Base-by-base conservation (phyloP, 2,329 filamentous ascomycete species). In the Xylariaceae sp. region DNA sequence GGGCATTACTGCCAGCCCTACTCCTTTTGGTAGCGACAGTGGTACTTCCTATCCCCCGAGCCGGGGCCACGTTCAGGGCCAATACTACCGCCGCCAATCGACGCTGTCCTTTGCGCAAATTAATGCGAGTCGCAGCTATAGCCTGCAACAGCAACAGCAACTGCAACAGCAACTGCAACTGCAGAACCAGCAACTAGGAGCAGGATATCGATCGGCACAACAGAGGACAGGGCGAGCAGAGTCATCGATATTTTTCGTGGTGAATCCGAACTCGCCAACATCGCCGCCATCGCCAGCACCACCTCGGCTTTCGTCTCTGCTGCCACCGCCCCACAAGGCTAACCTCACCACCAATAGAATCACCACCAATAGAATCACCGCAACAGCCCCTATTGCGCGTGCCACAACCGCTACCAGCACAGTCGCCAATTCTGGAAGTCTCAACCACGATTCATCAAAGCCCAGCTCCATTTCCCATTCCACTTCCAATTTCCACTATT, bases 291-390 rank as follows among this genome's bases (percentile, higher is more conserved):
- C 50, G 9, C 40, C 41, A 35, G 53, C 47, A 47, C 60, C 60
- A 35, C 60, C 60, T 2, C 53, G 58, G 53, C 45, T 60, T 12
- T 62, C 58, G 19, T 62, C 60, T 9, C 44, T 62, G 2, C 52
- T 60, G 3, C 53, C 52, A 54, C 54, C 52, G 56, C 54, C 60
- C 56, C 58, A 59, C 60, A 55, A 47, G 45, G 49, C 37, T 37
- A 47, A 47, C 4, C 34, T 47, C 27, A 46, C 49, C 39, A 57
- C 55, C 57, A 55, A 47, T 51, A 48, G 19, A 12, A 45, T 27
- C 50, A 11, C 6, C 9, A 35, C 6, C 32, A 26, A 30, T 46
- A 42, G 27, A 51, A 50, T 34, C 47, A 32, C 47, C 40, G 12
- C 32, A 52, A 40, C 48, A 55, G 41, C 55, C 57, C 54, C 57